A percentile compares a stretch with the other conserved stretches of the same genome.
These are phyloP conservation scores for Apiospora malaysiana DNA, from an alignment of 2,329 filamentous ascomycete species.

Conservation along the genomic window DNA sequence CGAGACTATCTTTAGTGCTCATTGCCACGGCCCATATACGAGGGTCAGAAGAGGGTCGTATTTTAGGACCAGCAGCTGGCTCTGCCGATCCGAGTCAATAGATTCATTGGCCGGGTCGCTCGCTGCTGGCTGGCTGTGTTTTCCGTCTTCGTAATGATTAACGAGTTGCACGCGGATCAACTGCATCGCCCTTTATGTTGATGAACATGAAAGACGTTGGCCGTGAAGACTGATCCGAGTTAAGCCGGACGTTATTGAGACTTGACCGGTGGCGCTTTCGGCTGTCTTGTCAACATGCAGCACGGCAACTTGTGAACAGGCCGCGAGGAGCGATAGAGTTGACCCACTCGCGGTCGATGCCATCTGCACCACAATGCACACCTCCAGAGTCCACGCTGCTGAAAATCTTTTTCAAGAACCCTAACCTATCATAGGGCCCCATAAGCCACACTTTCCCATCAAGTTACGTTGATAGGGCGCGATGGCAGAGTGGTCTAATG, in stretches of 20 bases:
- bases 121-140: background rate
- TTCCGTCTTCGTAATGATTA: background rate
- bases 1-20: background rate
- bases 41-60: background rate
- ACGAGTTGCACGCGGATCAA: too few species aligned
- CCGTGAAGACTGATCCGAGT: too few species aligned
- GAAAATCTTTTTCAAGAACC: too few species aligned
- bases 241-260: background rate
- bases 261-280: background rate
- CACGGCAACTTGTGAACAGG: background rate
- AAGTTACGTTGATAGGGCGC: background rate
- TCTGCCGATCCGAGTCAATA: background rate
- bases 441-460: background rate
- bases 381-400: too few species aligned
- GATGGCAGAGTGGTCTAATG: constrained; percentile 17
- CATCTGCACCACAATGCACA: too few species aligned
- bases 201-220: too few species aligned
- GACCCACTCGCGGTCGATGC: background rate
- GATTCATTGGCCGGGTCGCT: background rate
- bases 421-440: background rate
- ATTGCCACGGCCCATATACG: background rate
- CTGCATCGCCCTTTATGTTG: too few species aligned
- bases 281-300: background rate
- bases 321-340: background rate
- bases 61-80: background rate